A percentile compares a stretch with the other conserved stretches of the same genome.
Evolutionary conservation across 208 protist genomes (phyloP).

Genomic region (Trichomonas vaginalis): DNA sequence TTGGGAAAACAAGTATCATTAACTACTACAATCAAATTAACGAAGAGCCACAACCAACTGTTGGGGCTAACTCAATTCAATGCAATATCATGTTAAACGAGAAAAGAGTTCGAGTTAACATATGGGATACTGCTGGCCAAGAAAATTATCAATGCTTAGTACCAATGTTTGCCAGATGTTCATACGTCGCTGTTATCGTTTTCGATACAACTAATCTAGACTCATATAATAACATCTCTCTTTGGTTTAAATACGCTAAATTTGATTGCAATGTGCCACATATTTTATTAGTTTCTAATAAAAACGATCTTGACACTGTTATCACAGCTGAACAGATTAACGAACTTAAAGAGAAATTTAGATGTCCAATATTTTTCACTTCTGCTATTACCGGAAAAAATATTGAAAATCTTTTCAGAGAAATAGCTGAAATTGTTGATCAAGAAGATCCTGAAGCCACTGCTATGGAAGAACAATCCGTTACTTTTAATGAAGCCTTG

Average conservation of each 20-base stretch:
- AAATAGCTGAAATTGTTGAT: background rate
- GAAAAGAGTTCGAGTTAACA: background rate
- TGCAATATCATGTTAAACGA: background rate
- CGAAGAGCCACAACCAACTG: background rate
- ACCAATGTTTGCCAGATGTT: background rate
- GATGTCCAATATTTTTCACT: background rate
- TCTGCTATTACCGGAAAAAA: background rate
- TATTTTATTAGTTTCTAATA: background rate
- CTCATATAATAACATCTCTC: background rate
- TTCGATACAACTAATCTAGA: background rate
- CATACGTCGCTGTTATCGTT: background rate
- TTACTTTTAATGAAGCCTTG: too few relatives aligned
- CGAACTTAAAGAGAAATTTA: background rate
- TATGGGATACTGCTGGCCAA: background rate
- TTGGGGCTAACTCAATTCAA: background rate
- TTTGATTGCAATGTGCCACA: background rate
- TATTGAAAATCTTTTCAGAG: background rate
- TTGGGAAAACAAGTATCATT: background rate
- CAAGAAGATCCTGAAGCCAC: background rate
- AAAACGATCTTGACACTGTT: background rate
- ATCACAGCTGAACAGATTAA: background rate
- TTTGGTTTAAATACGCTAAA: background rate
- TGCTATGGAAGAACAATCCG: too few relatives aligned
- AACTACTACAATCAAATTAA: background rate
- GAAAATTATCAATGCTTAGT: background rate